These are phyloP conservation scores for Boehmeria nivea DNA, from an alignment of 306 rosid species.

Conservation along the genomic window DNA sequence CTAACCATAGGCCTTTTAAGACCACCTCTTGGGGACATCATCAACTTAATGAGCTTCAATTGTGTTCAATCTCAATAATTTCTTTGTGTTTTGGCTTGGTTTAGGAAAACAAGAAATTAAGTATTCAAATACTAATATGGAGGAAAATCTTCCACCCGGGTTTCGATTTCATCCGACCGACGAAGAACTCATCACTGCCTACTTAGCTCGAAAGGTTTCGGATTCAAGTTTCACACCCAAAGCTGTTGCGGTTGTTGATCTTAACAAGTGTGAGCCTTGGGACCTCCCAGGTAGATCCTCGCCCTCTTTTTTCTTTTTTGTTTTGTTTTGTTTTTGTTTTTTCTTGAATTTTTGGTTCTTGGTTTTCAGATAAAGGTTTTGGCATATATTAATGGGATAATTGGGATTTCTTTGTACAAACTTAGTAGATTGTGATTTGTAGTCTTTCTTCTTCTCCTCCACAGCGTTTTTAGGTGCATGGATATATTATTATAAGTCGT, in stretches of 20 bases:
- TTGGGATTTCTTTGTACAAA: too few relatives aligned
- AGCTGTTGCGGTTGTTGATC: conserved; percentile 82
- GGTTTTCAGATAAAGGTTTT: too few relatives aligned
- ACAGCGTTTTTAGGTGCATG: too few relatives aligned
- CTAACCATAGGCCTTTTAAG: conserved; percentile 27
- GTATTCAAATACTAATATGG: conserved; percentile 38
- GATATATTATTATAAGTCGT: too few relatives aligned
- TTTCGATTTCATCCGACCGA: conserved; percentile 95
- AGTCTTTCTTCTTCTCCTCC: too few relatives aligned
- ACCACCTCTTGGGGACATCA: conserved; percentile 31
- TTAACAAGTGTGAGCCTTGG: conserved; percentile 94
- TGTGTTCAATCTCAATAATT: background rate
- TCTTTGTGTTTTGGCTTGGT: too few relatives aligned
- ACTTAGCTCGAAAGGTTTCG: conserved; percentile 61
- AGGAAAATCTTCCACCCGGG: conserved; percentile 82
- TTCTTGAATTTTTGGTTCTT: background rate
- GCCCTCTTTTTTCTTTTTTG: background rate
- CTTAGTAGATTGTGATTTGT: too few relatives aligned
- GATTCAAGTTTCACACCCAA: conserved; percentile 59
- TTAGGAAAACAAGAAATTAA: too few relatives aligned
- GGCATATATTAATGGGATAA: too few relatives aligned
- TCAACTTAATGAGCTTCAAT: conserved; percentile 15
- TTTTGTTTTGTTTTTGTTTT: background rate
- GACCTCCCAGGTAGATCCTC: conserved; percentile 74
- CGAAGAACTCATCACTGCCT: conserved; percentile 81